phyloP scores from a whole-genome alignment of 2,329 filamentous ascomycete species.

The Trichoderma citrinoviride region DNA sequence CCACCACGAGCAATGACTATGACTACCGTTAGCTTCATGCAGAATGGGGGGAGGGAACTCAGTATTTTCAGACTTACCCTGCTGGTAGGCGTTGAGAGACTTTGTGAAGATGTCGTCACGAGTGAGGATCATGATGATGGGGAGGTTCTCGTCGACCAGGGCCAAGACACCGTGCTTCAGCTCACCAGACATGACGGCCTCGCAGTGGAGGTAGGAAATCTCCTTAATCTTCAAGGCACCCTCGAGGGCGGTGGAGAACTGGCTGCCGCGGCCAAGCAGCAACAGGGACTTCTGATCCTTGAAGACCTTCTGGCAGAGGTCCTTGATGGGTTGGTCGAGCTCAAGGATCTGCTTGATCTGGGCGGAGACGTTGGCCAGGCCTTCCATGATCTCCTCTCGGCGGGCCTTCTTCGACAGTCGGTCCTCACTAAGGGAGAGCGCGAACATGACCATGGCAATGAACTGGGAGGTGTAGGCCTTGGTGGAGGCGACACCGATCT shows the following conservation, averaged over 20 bases:
- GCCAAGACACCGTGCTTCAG: slow-evolving; percentile 98
- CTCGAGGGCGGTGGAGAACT: slow-evolving; percentile 96
- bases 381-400: slow-evolving; percentile 94
- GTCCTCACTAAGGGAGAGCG: slow-evolving; percentile 92
- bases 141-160: slow-evolving; percentile 95
- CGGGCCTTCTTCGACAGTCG: slow-evolving; percentile 90
- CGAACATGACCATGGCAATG: slow-evolving; percentile 99
- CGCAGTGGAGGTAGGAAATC: slow-evolving; percentile 98
- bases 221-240: slow-evolving; percentile 99
- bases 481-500: slow-evolving; percentile 98
- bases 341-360: slow-evolving; percentile 92
- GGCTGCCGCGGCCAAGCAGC: slow-evolving; percentile 88
- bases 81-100: slow-evolving; percentile 99
- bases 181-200: slow-evolving; percentile 99
- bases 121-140: slow-evolving; percentile 99
- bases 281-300: slow-evolving; percentile 96
- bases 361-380: slow-evolving; percentile 78
- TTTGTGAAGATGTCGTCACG: slow-evolving; percentile 96
- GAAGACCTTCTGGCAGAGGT: slow-evolving; percentile 86
- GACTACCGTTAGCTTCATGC: slow-evolving; percentile 25
- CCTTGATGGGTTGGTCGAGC: slow-evolving; percentile 91
- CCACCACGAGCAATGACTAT: slow-evolving; percentile 90
- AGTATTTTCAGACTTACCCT: slow-evolving; percentile 60
- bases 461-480: slow-evolving; percentile 99
- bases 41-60: background rate